A percentile compares a stretch with the other conserved stretches of the same genome.
Evolutionary conservation across 2,329 filamentous ascomycete genomes (phyloP).

Genomic region (Fusarium nematophilum): DNA sequence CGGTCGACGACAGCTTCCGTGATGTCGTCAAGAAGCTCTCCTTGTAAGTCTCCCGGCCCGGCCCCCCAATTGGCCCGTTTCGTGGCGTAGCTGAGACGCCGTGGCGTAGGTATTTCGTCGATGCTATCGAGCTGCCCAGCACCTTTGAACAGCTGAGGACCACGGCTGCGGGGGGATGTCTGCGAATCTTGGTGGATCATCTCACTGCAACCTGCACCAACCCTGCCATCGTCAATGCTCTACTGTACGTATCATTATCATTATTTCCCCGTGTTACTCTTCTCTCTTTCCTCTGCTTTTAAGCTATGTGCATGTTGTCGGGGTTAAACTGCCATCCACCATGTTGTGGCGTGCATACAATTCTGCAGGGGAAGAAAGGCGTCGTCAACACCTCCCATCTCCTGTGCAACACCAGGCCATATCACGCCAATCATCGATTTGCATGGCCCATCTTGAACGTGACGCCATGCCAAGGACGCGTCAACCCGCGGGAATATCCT

Average conservation of each 20-base stretch:
- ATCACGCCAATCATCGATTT: constrained; percentile 20
- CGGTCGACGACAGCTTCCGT: constrained; percentile 69
- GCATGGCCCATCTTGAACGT: constrained; percentile 8
- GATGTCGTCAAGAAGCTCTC: constrained; percentile 75
- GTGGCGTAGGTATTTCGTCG: constrained; percentile 66
- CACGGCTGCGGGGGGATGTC: constrained; percentile 69
- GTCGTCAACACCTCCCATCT: neutral
- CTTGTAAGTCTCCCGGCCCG: constrained; percentile 55
- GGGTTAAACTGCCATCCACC: neutral
- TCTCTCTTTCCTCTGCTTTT: neutral
- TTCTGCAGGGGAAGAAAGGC: constrained; percentile 1
- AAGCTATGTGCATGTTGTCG: neutral
- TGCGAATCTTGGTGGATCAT: constrained; percentile 71
- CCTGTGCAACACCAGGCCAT: neutral
- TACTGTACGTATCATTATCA: constrained; percentile 68
- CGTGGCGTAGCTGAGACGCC: constrained; percentile 5
- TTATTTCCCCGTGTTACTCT: neutral
- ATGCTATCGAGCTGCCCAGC: constrained; percentile 71
- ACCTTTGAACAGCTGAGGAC: constrained; percentile 80
- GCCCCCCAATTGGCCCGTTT: neutral
- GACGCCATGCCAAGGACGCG: constrained; percentile 12
- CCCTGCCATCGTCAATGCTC: constrained; percentile 76
- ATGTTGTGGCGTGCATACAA: constrained; percentile 25
- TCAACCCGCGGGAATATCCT: neutral
- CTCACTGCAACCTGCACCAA: constrained; percentile 73